phyloP scores from a whole-genome alignment of 257 asterid genomes.

The Apocynum venetum region DNA sequence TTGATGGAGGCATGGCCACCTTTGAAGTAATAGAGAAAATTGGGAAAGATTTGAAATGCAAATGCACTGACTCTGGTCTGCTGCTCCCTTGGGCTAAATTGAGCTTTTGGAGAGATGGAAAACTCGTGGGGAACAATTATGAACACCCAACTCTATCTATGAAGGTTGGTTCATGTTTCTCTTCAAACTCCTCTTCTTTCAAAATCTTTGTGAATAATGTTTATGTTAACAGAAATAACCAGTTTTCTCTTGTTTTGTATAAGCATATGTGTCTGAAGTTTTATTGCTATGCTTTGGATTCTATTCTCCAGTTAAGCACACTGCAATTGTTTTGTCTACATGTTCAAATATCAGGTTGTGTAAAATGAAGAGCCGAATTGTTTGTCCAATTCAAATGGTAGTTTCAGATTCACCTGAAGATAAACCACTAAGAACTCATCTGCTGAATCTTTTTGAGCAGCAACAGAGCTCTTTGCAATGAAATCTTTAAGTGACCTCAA shows the following conservation, averaged over 20 bases:
- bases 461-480: neutral
- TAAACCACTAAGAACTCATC: neutral
- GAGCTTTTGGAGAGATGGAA: conserved; percentile 86
- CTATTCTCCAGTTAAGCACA: neutral
- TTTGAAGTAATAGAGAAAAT: conserved; percentile 63
- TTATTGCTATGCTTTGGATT: neutral
- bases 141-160: conserved; percentile 65
- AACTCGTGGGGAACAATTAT: conserved; percentile 44
- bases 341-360: neutral
- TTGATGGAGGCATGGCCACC: conserved; percentile 91
- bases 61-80: conserved; percentile 76
- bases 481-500: neutral
- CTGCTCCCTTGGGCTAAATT: conserved; percentile 74
- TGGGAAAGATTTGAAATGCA: conserved; percentile 68
- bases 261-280: neutral
- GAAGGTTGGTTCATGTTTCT: conserved; percentile 36
- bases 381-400: neutral
- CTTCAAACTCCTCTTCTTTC: neutral
- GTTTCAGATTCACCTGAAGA: neutral
- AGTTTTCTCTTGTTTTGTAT: neutral
- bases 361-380: neutral
- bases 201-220: neutral
- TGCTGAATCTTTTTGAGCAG: neutral
- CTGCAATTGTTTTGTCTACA: too few species aligned
- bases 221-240: neutral